Evolutionary conservation across 805 yeast species (phyloP).

Genomic region (Candida oleophila): DNA sequence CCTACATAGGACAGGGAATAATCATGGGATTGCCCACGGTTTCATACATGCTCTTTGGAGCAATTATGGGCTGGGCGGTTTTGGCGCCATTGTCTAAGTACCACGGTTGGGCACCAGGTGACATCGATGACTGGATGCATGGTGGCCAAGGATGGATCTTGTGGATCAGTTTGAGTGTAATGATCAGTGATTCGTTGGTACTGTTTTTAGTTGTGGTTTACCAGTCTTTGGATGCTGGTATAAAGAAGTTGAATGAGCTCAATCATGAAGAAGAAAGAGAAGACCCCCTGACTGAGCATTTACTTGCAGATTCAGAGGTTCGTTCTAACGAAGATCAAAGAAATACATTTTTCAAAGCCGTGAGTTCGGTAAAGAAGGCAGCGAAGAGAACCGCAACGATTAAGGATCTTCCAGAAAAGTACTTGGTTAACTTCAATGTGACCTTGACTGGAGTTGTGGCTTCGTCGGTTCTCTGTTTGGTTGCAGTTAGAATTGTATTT

Average conservation of each 20-base stretch:
- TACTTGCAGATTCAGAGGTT: not conserved
- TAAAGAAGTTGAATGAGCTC: constrained; percentile 1
- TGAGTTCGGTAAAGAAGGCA: not conserved
- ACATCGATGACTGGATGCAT: constrained; percentile 85
- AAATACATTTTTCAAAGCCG: not conserved
- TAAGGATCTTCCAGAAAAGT: constrained; percentile 36
- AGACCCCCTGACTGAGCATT: not conserved
- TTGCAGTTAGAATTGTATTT: constrained; percentile 65
- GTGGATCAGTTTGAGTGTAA: constrained; percentile 89
- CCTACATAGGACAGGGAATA: constrained; percentile 95
- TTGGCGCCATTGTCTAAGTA: constrained; percentile 77
- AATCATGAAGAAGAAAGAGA: not conserved
- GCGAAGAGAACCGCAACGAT: not conserved
- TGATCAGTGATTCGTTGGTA: constrained; percentile 89
- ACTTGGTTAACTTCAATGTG: constrained; percentile 49
- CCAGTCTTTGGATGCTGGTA: constrained; percentile 34
- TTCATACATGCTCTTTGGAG: constrained; percentile 86
- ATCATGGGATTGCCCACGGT: constrained; percentile 96
- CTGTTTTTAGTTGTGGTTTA: constrained; percentile 65
- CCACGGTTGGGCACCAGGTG: constrained; percentile 86
- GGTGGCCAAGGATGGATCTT: constrained; percentile 98
- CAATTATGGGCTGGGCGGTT: constrained; percentile 87
- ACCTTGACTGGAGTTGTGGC: constrained; percentile 60
- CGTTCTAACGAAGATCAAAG: not conserved
- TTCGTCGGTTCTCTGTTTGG: constrained; percentile 68